Percentiles rank a stretch among this genome's conserved stretches.
These are phyloP conservation scores for Thelonectria olida DNA, from an alignment of 2,329 filamentous ascomycete species.

Conservation along the genomic window DNA sequence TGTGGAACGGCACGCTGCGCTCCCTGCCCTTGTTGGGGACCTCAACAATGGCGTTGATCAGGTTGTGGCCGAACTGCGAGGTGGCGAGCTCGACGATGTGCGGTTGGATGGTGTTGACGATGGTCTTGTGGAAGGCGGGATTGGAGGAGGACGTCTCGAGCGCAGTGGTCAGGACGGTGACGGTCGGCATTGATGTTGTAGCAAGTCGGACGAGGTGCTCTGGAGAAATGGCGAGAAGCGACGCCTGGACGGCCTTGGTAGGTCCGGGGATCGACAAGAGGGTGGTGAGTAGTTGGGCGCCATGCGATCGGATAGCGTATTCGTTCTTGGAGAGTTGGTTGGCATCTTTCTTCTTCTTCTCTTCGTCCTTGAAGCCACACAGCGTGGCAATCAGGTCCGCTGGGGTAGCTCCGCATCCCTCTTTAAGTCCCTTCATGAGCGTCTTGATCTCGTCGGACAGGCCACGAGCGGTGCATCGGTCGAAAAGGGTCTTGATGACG, in stretches of 20 bases:
- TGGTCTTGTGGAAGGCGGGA: constrained; percentile 64
- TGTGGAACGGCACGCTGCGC: constrained; percentile 63
- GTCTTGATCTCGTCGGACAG: constrained; percentile 60
- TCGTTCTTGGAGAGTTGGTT: constrained; percentile 64
- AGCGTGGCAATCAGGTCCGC: constrained; percentile 60
- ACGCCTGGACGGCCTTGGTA: constrained; percentile 75
- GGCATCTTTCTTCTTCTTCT: constrained; percentile 48
- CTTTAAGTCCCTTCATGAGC: constrained; percentile 58
- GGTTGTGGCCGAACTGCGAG: constrained; percentile 61
- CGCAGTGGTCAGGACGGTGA: constrained; percentile 60
- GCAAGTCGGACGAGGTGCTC: constrained; percentile 72
- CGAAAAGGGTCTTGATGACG: constrained; percentile 83
- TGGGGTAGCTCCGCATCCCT: constrained; percentile 58
- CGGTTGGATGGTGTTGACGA: constrained; percentile 59
- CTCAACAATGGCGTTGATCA: constrained; percentile 59
- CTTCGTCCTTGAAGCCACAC: constrained; percentile 54
- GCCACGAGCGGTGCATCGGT: constrained; percentile 79
- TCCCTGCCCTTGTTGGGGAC: constrained; percentile 60
- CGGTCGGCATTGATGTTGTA: constrained; percentile 59
- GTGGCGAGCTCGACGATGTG: constrained; percentile 56
- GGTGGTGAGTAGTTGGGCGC: constrained; percentile 80
- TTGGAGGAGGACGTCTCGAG: constrained; percentile 58
- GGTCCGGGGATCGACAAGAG: constrained; percentile 82
- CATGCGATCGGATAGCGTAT: constrained; percentile 69
- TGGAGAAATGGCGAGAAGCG: constrained; percentile 68